Percentiles rank a stretch among this genome's conserved stretches.
These are phyloP conservation scores for Ophiostoma fasciatum DNA, from an alignment of 2,329 filamentous ascomycete species.

Conservation along the genomic window DNA sequence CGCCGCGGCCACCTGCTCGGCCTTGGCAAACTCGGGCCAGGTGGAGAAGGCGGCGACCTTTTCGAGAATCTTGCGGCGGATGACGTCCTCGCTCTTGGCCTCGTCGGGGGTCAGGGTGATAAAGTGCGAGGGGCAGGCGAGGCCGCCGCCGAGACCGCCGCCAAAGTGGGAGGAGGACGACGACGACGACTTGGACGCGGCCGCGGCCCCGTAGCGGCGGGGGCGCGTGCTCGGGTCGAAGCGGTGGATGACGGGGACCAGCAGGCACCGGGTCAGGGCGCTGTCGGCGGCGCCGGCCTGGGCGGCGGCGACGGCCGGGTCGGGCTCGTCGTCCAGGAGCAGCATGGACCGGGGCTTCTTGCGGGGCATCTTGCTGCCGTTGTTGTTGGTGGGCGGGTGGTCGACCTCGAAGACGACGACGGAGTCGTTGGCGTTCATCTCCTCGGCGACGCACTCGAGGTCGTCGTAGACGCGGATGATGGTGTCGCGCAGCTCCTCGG, in stretches of 20 bases:
- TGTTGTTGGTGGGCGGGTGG: constrained; percentile 62
- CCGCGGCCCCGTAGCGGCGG: no score
- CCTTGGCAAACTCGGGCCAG: constrained; percentile 43
- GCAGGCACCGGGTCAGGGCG: constrained; percentile 46
- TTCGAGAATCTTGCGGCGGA: constrained; percentile 66
- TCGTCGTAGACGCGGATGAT: constrained; percentile 84
- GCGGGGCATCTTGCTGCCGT: constrained; percentile 32
- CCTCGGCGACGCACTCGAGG: constrained; percentile 49
- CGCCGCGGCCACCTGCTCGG: constrained; percentile 26
- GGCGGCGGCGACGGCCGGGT: constrained; percentile 32
- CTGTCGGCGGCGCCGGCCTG: constrained; percentile 37
- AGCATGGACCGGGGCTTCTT: constrained; percentile 36
- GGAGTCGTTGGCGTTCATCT: constrained; percentile 51
- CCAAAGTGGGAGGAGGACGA: constrained; percentile 6
- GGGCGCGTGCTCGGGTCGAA: constrained; percentile 17
- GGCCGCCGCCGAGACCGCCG: constrained; percentile 10
- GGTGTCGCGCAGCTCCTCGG: constrained; percentile 67
- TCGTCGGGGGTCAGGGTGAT: constrained; percentile 65
- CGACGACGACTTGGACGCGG: no score
- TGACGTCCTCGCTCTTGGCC: constrained; percentile 47
- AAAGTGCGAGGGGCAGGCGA: constrained; percentile 43
- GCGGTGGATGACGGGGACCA: constrained; percentile 59
- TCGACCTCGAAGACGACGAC: constrained; percentile 67
- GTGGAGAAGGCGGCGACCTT: constrained; percentile 66
- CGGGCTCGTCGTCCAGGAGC: constrained; percentile 30